Percentiles rank a stretch among this genome's conserved stretches.
phyloP scores from a whole-genome alignment of 2,329 filamentous ascomycete species.

The Diatrype stigma region DNA sequence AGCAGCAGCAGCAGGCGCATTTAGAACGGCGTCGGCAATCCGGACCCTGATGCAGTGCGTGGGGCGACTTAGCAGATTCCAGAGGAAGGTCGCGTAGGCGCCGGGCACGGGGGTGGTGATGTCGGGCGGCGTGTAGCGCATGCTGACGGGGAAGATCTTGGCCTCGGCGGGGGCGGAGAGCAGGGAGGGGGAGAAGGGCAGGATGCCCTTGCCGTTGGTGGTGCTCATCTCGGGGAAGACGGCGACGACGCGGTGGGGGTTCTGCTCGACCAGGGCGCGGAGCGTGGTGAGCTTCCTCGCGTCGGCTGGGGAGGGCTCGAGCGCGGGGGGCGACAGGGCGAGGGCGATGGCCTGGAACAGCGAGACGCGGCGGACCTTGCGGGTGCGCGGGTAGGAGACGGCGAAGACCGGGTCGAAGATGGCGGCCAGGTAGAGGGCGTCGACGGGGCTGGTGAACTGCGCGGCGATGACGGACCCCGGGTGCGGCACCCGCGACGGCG shows the following conservation, averaged over 20 bases:
- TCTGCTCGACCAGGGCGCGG: conserved; percentile 56
- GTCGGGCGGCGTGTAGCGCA: conserved; percentile 84
- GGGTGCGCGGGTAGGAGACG: conserved; percentile 70
- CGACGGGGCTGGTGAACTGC: conserved; percentile 88
- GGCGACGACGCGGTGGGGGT: conserved; percentile 73
- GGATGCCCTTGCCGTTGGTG: conserved; percentile 85
- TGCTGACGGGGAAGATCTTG: conserved; percentile 83
- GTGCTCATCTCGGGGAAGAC: conserved; percentile 94
- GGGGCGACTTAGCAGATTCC: conserved; percentile 78
- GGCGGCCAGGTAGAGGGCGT: conserved; percentile 88
- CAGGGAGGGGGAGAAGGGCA: conserved; percentile 77
- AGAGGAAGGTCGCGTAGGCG: conserved; percentile 69
- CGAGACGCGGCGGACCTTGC: conserved; percentile 70
- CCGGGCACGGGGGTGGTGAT: conserved; percentile 86
- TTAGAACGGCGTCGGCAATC: conserved; percentile 72
- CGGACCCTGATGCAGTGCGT: conserved; percentile 89
- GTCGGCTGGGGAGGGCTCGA: conserved; percentile 41
- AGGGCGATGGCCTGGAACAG: conserved; percentile 71
- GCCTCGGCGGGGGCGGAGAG: conserved; percentile 61
- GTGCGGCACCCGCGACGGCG: conserved; percentile 69
- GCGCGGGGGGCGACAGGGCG: conserved; percentile 57
- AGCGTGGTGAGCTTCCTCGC: conserved; percentile 56
- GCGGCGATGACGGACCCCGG: conserved; percentile 80
- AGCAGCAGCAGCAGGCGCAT: too few relatives aligned
- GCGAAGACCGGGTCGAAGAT: conserved; percentile 97